A percentile compares a stretch with the other conserved stretches of the same genome.
These are phyloP conservation scores for Suillus hirtellus DNA, from an alignment of 768 basidiomycete genomes.

Conservation along the genomic window DNA sequence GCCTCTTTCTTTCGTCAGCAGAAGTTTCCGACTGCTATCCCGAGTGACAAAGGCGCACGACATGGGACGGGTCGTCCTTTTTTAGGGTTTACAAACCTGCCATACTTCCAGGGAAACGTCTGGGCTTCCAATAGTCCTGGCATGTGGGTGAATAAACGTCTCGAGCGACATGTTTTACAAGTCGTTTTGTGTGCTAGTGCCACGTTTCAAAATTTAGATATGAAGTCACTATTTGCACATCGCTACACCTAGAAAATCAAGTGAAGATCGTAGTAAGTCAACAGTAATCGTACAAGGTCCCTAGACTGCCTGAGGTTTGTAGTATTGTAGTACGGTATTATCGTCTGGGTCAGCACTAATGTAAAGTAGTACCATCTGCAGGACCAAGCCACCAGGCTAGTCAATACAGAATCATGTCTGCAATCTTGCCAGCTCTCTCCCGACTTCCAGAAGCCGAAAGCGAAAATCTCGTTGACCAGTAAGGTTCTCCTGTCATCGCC, in stretches of 20 bases:
- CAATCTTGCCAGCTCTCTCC: background rate
- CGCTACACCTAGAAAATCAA: background rate
- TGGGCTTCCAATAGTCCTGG: background rate
- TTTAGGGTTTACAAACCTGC: background rate
- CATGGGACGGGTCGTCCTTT: background rate
- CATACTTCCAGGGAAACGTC: background rate
- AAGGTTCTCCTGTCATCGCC: background rate
- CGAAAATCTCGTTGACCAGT: constrained; percentile 2
- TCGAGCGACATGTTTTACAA: background rate
- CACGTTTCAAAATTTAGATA: background rate
- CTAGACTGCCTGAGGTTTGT: background rate
- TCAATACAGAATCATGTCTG: constrained; percentile 1
- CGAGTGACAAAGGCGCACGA: background rate
- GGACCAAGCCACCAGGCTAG: background rate
- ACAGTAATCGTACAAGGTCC: background rate
- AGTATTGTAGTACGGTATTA: background rate
- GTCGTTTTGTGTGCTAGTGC: background rate
- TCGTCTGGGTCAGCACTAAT: background rate
- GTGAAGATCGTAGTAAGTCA: background rate
- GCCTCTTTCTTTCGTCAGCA: background rate
- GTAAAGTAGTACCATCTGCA: background rate
- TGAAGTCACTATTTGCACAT: background rate
- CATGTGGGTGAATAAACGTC: background rate
- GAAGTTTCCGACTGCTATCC: background rate
- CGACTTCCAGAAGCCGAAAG: constrained; percentile 3